Evolutionary conservation across 2,329 filamentous ascomycete genomes (phyloP).

Genomic region (Colletotrichum kahawae): DNA sequence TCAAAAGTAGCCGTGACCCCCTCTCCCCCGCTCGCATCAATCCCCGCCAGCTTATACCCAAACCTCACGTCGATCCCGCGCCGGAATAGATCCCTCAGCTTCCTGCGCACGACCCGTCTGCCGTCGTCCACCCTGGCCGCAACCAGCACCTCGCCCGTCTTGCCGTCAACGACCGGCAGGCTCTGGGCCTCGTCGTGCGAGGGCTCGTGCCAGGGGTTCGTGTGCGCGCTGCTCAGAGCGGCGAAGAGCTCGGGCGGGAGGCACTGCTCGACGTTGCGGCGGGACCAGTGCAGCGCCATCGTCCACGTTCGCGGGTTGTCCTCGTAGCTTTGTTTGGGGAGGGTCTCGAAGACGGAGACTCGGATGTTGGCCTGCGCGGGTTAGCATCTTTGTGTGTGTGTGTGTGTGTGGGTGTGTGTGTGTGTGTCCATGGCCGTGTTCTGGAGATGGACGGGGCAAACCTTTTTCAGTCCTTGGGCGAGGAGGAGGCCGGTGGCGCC

Average conservation of each 20-base stretch:
- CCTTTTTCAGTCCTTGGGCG: neutral
- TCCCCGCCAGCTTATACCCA: neutral
- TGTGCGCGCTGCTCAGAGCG: neutral
- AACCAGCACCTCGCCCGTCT: neutral
- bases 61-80: neutral
- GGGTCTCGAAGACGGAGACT: neutral
- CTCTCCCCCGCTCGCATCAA: neutral
- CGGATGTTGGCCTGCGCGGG: neutral
- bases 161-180: neutral
- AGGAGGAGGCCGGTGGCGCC: neutral
- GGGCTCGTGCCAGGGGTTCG: neutral
- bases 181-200: neutral
- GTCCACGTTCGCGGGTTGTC: neutral
- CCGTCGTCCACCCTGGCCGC: neutral
- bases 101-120: neutral
- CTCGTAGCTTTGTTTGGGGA: neutral
- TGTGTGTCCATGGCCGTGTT: neutral
- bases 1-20: neutral
- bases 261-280: neutral
- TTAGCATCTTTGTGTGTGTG: neutral
- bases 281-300: neutral
- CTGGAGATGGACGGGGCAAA: neutral
- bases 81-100: neutral
- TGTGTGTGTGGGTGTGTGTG: neutral
- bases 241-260: neutral